Conservation (phyloP, 176 grass and related monocot species). For the Eremochloa ophiuroides region DNA sequence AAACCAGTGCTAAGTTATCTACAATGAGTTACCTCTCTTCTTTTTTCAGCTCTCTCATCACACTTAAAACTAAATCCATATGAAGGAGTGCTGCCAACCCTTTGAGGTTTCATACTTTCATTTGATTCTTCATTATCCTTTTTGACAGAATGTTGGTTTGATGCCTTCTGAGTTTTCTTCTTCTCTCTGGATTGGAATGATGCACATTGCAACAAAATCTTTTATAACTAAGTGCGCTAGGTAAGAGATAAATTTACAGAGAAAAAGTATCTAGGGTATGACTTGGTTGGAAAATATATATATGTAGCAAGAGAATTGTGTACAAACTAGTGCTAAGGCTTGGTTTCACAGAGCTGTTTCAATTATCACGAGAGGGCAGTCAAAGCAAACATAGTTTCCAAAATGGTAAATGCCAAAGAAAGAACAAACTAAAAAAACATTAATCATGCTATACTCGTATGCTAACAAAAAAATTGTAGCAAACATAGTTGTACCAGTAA, state of each 20-base stretch:
- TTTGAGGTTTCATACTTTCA: constrained; percentile 37
- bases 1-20: constrained; percentile 1
- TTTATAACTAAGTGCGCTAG: not conserved
- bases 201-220: not conserved
- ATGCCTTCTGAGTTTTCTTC: constrained; percentile 40
- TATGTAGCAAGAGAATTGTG: not conserved
- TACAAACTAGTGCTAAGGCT: not conserved
- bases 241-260: not conserved
- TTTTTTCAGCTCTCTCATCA: constrained; percentile 68
- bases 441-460: not conserved
- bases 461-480: not conserved
- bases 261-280: not conserved
- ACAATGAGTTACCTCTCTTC: constrained; percentile 48
- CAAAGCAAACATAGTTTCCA: not conserved
- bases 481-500: not conserved
- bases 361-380: not conserved
- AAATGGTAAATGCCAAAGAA: not conserved
- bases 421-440: not conserved
- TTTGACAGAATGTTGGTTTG: constrained; percentile 25
- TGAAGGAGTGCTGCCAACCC: constrained; percentile 36
- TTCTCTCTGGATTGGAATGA: constrained; percentile 41
- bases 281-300: not conserved
- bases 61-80: constrained; percentile 71
- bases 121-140: constrained; percentile 35
- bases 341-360: not conserved